Base-by-base conservation (phyloP, 2,329 filamentous ascomycete species). In the Fusarium hostae region DNA sequence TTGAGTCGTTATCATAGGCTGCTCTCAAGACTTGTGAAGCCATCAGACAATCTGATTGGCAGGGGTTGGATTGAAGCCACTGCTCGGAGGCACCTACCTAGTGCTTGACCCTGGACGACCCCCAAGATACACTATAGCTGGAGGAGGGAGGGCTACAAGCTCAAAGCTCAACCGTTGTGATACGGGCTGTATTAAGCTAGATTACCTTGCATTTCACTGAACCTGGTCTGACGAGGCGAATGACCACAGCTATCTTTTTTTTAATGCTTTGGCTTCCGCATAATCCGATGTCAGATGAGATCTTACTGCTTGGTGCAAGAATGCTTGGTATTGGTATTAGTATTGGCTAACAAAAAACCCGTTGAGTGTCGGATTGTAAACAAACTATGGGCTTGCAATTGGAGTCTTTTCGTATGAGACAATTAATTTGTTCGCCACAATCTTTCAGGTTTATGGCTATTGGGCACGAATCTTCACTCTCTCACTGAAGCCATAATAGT, bases 1-100 rank as follows among this genome's bases (percentile, higher is more conserved):
- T 63, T 61, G 58, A 26, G 64, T 30, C 35, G 52, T 68, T 68
- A 56, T 70, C 74, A 75, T 75, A 73, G 70, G 74, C 63, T 61
- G 56, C 30, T 50, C 61, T 44, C 48, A 43, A 62, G 63, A 44
- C 66, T 64, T 68, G 72, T 74, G 74, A 64, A 59, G 63, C 59
- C 63, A 59, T 50, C 63, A 39, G 62, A 55, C 65, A 54, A 48
- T 61, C 30, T 68, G 70, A 70, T 66, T 74, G 70, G 72, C 30
- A 50, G 35, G 44, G 56, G n/a, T 48, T 41, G 26, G 26, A 44
- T 37, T 32, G 24, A 35, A 66, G 52, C 61, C 44, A 50, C 59
- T 64, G 15, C 22, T 55, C 28, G 51, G 39, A 60, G n/a, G 32
- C 13, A 34, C 43, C 28, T 45, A 34, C 43, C 28, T 45, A 50